A percentile compares a stretch with the other conserved stretches of the same genome.
These are phyloP conservation scores for Chlorella ohadii DNA, from an alignment of 139 green algal species.

Conservation along the genomic window DNA sequence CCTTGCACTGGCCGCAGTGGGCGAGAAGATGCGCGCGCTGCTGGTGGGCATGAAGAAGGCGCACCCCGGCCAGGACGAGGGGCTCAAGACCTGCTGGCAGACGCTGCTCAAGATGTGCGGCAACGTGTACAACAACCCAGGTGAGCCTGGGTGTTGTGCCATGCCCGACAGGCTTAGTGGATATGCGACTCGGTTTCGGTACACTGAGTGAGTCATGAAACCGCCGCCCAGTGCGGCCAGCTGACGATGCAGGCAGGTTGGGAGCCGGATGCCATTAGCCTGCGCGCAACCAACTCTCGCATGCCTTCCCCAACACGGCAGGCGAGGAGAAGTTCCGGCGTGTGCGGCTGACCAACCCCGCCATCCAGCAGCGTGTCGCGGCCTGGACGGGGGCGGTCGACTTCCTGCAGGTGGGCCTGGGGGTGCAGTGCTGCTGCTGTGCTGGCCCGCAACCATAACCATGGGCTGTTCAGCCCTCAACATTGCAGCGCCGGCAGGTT, in stretches of 20 bases:
- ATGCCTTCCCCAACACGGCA: slow-evolving; percentile 39
- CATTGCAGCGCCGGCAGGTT: too few species aligned
- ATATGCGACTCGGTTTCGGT: too few species aligned
- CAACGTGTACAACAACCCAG: slow-evolving; percentile 75
- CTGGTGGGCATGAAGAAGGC: slow-evolving; percentile 91
- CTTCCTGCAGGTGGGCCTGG: slow-evolving; percentile 66
- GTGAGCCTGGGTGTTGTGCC: not conserved
- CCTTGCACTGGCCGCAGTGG: slow-evolving; percentile 46
- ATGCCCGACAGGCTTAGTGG: too few species aligned
- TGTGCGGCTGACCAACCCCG: slow-evolving; percentile 86
- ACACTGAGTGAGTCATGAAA: too few species aligned
- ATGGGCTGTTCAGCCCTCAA: too few species aligned
- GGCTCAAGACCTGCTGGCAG: slow-evolving; percentile 74
- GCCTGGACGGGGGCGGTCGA: slow-evolving; percentile 68
- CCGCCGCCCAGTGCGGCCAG: too few species aligned
- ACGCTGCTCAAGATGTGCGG: slow-evolving; percentile 86
- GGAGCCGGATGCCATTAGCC: too few species aligned
- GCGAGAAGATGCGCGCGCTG: slow-evolving; percentile 66
- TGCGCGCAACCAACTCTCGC: too few species aligned
- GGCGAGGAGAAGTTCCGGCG: slow-evolving; percentile 91
- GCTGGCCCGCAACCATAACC: too few species aligned
- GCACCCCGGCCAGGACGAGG: slow-evolving; percentile 61
- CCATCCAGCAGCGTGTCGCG: slow-evolving; percentile 84
- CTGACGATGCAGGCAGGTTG: too few species aligned
- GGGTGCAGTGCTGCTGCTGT: too few species aligned